Evolutionary conservation across 768 basidiomycete genomes (phyloP), one percentile per base, ranked within the genome.

Genomic region (Kwoniella dejecticola): DNA sequence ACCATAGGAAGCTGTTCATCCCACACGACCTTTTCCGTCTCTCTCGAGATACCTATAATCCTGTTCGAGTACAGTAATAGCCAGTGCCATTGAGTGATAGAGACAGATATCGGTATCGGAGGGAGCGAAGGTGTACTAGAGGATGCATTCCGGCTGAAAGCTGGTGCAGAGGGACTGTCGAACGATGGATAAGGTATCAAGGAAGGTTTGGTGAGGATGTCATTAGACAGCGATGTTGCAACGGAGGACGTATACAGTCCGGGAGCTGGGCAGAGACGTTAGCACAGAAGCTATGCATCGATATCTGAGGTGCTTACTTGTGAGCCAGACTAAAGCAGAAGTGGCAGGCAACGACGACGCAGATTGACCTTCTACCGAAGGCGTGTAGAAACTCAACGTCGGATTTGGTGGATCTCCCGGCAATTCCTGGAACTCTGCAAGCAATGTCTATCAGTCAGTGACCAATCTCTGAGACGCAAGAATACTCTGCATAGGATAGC

Each of bases 61-160:
- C 88, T 83, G 71, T 94, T 88, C 41, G 82, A 82, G 80, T 91
- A 95, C 4, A 98, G 81, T 3, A 97, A 78, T 19, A 99, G 80
- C 72, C 93, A 91, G 75, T 99, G 96, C 74, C 90, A 96, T 72
- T 95, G 90, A 0, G 94, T 95, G 56, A 96, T 80, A 10, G 87
- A 83, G 72, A 95, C 85, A 2, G 91, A 90, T 4, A 86, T 65
- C 0, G 95, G 94, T 15, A 84, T 71, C 52, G 85, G 83, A 5
- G 70, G 60, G 0, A 73, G 63, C 19, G 42, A 31, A 12, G 64
- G 53, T 3, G 66, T 42, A 30, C 53, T 46, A 52, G 41, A 15
- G 5, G 59, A 17, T 17, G 60, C 54, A 3, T 54, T 30, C 0
- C 74, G 63, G 40, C 56, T 66, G 52, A 71, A 73, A 6, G 64